Percentiles rank a stretch among this genome's conserved stretches.
phyloP scores from a whole-genome alignment of 441 rosid genomes.

The Dalechampia spathulata region DNA sequence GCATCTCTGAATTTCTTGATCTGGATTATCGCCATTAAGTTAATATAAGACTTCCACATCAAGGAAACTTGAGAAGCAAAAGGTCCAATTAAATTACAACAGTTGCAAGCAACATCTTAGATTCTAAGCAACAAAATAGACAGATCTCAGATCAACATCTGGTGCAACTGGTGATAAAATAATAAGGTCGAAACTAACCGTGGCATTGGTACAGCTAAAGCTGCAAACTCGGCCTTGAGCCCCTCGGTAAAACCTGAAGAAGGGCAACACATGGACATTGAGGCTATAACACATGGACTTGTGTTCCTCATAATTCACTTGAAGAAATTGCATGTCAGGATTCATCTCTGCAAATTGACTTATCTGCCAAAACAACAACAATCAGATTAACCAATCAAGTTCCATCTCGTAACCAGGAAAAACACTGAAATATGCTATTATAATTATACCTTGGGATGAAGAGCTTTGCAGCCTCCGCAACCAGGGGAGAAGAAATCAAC shows the following conservation, averaged over 20 bases:
- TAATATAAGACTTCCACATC: too few relatives aligned
- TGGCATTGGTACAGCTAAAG: conserved; percentile 95
- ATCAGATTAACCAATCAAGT: not conserved
- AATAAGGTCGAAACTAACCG: conserved; percentile 40
- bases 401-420: not conserved
- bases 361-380: conserved; percentile 29
- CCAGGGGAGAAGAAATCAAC: conserved; percentile 97
- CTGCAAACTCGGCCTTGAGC: conserved; percentile 87
- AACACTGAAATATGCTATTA: too few relatives aligned
- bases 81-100: not conserved
- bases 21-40: too few relatives aligned
- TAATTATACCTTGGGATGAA: conserved; percentile 88
- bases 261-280: conserved; percentile 81
- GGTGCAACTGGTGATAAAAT: not conserved
- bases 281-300: conserved; percentile 95
- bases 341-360: conserved; percentile 82
- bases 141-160: not conserved
- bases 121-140: not conserved
- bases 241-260: conserved; percentile 79
- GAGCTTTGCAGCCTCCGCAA: conserved; percentile 95
- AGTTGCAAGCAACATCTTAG: not conserved
- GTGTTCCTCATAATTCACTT: conserved; percentile 88
- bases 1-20: conserved; percentile 92
- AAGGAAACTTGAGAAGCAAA: too few relatives aligned
- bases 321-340: conserved; percentile 74